Conservation (phyloP, 2,329 filamentous ascomycete genomes). For the Periconia macrospinosa region DNA sequence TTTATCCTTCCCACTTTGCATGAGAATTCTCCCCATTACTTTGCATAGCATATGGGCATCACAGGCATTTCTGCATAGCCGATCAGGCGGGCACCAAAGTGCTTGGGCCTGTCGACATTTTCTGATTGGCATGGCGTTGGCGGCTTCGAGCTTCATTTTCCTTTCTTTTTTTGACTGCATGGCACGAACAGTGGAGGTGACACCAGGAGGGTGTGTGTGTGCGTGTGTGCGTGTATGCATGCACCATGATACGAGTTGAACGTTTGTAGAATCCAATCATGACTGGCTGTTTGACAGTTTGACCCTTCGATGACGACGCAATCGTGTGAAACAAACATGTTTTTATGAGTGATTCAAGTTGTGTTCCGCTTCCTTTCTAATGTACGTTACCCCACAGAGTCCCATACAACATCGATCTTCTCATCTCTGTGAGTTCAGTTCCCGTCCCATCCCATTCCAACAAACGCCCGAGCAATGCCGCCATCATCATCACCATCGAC, state of each 20-base stretch:
- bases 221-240: too few species aligned
- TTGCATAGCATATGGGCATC: slow-evolving; percentile 39
- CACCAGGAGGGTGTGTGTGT: too few species aligned
- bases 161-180: neutral
- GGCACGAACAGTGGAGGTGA: neutral
- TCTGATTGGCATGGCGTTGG: slow-evolving; percentile 33
- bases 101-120: slow-evolving; percentile 34
- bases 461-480: slow-evolving; percentile 12
- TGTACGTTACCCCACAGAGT: too few species aligned
- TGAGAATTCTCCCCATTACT: slow-evolving; percentile 5
- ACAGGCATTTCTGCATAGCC: slow-evolving; percentile 18
- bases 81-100: slow-evolving; percentile 37
- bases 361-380: too few species aligned
- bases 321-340: neutral
- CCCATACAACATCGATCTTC: too few species aligned
- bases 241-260: neutral
- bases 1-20: slow-evolving; percentile 4
- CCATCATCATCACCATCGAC: too few species aligned
- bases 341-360: neutral
- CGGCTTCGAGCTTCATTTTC: slow-evolving; percentile 1
- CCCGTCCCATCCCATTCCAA: too few species aligned
- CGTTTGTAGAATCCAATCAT: neutral
- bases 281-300: neutral
- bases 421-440: neutral
- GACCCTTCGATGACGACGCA: neutral